A percentile compares a stretch with the other conserved stretches of the same genome.
Evolutionary conservation across 202 grass and related monocot genomes (phyloP).

Genomic region (Digitaria exilis): DNA sequence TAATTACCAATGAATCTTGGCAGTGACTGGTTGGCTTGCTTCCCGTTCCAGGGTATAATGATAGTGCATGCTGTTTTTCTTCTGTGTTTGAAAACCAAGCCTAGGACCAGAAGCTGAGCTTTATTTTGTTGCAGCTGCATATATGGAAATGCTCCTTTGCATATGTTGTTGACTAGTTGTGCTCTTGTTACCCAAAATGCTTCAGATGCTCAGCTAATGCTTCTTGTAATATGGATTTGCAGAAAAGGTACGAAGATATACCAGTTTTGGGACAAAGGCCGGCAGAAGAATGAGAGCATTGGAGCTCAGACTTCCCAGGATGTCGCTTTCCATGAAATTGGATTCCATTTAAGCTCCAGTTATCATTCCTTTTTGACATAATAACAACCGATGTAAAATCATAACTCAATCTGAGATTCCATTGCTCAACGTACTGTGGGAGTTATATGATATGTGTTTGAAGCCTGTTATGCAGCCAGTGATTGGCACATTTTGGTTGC

Average conservation of each 20-base stretch:
- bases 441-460: constrained; percentile 9
- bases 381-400: constrained; percentile 54
- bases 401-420: constrained; percentile 14
- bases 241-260: constrained; percentile 91
- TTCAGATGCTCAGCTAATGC: not conserved
- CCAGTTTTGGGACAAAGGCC: constrained; percentile 77
- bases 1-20: not conserved
- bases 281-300: constrained; percentile 58
- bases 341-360: constrained; percentile 5
- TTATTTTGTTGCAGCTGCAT: not conserved
- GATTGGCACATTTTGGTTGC: constrained; percentile 13
- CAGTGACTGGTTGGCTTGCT: not conserved
- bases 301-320: not conserved
- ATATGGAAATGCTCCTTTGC: not conserved
- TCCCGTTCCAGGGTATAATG: not conserved
- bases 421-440: constrained; percentile 3
- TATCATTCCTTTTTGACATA: constrained; percentile 35
- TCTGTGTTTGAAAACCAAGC: not conserved
- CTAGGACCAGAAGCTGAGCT: not conserved
- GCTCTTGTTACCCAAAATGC: not conserved
- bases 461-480: constrained; percentile 15
- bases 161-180: not conserved
- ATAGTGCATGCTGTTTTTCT: not conserved
- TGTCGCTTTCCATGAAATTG: constrained; percentile 40
- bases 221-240: constrained; percentile 37